Evolutionary conservation across 108 stramenopile species (phyloP).

Genomic region (Discostella pseudostelligera): DNA sequence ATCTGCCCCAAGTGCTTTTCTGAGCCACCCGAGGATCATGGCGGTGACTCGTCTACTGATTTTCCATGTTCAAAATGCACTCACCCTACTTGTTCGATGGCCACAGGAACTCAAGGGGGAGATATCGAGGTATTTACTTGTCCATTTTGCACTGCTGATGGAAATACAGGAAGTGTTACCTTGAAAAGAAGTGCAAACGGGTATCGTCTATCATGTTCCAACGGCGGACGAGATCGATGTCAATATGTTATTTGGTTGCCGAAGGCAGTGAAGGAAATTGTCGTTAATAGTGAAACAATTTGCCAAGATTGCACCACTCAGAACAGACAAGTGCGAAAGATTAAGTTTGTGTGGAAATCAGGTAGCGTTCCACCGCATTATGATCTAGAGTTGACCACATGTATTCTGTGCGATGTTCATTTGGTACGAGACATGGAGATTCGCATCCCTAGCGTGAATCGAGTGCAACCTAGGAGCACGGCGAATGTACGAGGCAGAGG

Average conservation of each 20-base stretch:
- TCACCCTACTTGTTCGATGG: constrained; percentile 69
- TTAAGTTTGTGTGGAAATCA: constrained; percentile 71
- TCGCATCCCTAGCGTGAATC: constrained; percentile 58
- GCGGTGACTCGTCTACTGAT: constrained; percentile 52
- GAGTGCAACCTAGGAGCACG: constrained; percentile 51
- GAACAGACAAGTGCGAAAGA: constrained; percentile 53
- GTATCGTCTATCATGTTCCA: constrained; percentile 65
- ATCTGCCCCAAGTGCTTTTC: constrained; percentile 82
- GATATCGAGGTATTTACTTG: constrained; percentile 73
- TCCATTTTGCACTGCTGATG: constrained; percentile 61
- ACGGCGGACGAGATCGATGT: constrained; percentile 56
- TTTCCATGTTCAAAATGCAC: constrained; percentile 79
- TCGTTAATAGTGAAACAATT: constrained; percentile 36
- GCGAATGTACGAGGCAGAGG: constrained; percentile 14
- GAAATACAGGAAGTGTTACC: constrained; percentile 47
- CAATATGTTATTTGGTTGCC: constrained; percentile 76
- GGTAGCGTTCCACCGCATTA: constrained; percentile 85
- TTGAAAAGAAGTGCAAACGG: constrained; percentile 58
- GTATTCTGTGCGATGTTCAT: constrained; percentile 72
- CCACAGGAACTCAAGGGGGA: constrained; percentile 64
- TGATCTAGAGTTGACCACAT: constrained; percentile 54
- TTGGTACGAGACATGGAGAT: constrained; percentile 72
- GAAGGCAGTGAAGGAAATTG: constrained; percentile 51
- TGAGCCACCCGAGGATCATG: constrained; percentile 70
- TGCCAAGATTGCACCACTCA: constrained; percentile 56